These are phyloP conservation scores for Betula pendula DNA, from an alignment of 306 rosid species.

Conservation along the genomic window DNA sequence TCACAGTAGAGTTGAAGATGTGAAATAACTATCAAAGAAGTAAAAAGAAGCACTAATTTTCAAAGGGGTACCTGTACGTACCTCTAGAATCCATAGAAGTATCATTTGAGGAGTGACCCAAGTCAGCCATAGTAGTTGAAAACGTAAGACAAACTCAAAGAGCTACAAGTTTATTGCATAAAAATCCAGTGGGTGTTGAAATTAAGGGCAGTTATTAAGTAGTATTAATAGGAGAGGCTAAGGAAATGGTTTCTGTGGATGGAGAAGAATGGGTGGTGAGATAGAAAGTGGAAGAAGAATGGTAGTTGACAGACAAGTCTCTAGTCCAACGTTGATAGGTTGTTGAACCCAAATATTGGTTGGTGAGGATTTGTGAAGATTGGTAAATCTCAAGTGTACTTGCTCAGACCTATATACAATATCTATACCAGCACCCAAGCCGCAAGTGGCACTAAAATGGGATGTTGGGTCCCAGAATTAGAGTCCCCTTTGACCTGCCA, in stretches of 20 bases:
- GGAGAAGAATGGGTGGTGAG: slow-evolving; percentile 30
- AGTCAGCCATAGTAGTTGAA: slow-evolving; percentile 54
- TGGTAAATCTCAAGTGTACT: not conserved
- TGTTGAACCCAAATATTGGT: slow-evolving; percentile 50
- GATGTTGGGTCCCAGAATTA: not conserved
- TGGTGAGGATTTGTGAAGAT: slow-evolving; percentile 20
- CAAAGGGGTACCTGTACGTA: slow-evolving; percentile 61
- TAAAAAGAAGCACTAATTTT: not conserved
- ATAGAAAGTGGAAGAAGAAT: slow-evolving; percentile 36
- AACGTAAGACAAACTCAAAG: slow-evolving; percentile 22
- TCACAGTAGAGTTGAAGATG: not conserved
- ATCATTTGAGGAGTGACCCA: slow-evolving; percentile 46
- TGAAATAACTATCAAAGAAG: not conserved
- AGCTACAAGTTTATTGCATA: not conserved
- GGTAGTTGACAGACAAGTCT: slow-evolving; percentile 59
- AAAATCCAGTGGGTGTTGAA: slow-evolving; percentile 12
- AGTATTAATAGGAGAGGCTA: slow-evolving; percentile 44
- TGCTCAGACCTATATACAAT: not conserved
- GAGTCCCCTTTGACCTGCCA: too few species aligned
- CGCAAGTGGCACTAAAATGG: not conserved
- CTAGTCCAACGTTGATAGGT: slow-evolving; percentile 52
- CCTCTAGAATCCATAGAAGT: slow-evolving; percentile 55
- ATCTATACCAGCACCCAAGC: not conserved
- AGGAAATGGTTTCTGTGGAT: slow-evolving; percentile 9
- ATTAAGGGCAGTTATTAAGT: slow-evolving; percentile 27